These are phyloP conservation scores for Penicillium pulvis DNA, from an alignment of 495 filamentous ascomycete species.

Conservation along the genomic window DNA sequence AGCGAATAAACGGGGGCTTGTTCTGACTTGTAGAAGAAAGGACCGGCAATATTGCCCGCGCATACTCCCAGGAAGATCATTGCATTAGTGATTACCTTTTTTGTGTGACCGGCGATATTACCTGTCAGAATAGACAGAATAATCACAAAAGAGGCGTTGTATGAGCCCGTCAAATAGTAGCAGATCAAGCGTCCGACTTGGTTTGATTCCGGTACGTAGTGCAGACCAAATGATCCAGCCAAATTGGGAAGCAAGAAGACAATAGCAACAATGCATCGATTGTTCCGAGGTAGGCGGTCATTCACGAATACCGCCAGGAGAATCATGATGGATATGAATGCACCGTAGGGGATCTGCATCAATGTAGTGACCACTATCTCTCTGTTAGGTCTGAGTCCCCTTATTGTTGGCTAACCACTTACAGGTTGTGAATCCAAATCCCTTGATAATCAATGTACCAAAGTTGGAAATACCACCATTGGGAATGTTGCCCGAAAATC, in stretches of 20 bases:
- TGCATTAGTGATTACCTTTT: constrained; percentile 57
- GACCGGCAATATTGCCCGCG: constrained; percentile 51
- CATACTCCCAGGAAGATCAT: constrained; percentile 51
- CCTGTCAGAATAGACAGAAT: constrained; percentile 55
- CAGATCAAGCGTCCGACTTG: constrained; percentile 44
- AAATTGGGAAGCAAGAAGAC: constrained; percentile 54
- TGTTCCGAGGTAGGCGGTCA: constrained; percentile 48
- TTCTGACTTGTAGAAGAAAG: constrained; percentile 56
- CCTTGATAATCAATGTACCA: constrained; percentile 55
- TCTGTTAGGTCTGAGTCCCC: not conserved
- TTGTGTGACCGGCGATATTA: constrained; percentile 59
- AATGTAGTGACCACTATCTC: constrained; percentile 31
- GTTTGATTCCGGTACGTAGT: constrained; percentile 40
- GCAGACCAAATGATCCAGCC: constrained; percentile 51
- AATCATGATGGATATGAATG: constrained; percentile 53
- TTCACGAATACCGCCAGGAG: constrained; percentile 53
- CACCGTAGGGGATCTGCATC: constrained; percentile 57
- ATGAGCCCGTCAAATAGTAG: constrained; percentile 52
- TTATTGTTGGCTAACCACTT: constrained; percentile 5
- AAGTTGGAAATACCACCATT: constrained; percentile 58
- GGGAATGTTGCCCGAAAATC: constrained; percentile 39
- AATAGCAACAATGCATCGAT: constrained; percentile 48
- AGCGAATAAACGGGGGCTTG: constrained; percentile 51
- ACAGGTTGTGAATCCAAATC: constrained; percentile 54
- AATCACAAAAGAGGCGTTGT: constrained; percentile 60